Conservation (phyloP, 1,284 basidiomycete genomes). For the Puccinia polysora region DNA sequence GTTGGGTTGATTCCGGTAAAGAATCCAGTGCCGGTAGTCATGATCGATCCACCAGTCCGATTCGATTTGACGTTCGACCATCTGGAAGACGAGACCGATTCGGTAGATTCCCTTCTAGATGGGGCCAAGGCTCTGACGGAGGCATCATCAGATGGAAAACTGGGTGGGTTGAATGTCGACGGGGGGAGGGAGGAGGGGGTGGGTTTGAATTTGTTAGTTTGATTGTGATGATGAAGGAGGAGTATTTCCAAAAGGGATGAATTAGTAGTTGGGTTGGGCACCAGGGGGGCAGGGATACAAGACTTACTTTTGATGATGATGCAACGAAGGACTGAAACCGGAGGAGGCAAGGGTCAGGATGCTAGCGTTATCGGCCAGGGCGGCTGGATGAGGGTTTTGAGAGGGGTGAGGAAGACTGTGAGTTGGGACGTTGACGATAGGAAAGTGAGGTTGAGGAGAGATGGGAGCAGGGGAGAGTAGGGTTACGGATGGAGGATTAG, state of each 20-base stretch:
- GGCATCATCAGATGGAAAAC: slow-evolving; percentile 35
- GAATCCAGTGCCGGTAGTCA: slow-evolving; percentile 18
- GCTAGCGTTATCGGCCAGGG: slow-evolving; percentile 39
- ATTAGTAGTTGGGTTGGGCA: background rate
- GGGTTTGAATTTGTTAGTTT: too few species aligned
- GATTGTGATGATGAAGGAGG: background rate
- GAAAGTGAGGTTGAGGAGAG: slow-evolving; percentile 3
- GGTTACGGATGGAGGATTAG: slow-evolving; percentile 10
- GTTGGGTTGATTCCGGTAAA: slow-evolving; percentile 20
- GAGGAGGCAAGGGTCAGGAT: slow-evolving; percentile 41
- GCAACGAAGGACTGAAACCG: slow-evolving; percentile 37
- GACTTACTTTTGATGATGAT: slow-evolving; percentile 34
- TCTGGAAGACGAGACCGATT: slow-evolving; percentile 37
- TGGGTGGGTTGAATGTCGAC: too few species aligned
- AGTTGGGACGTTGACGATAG: slow-evolving; percentile 31
- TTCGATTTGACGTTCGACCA: slow-evolving; percentile 34
- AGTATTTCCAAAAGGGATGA: too few species aligned
- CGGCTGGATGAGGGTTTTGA: slow-evolving; percentile 43
- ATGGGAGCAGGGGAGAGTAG: slow-evolving; percentile 4
- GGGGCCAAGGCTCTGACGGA: slow-evolving; percentile 38
- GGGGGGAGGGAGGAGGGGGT: too few species aligned
- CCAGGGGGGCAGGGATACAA: background rate
- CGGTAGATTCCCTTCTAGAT: slow-evolving; percentile 37
- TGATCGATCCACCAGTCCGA: slow-evolving; percentile 3
- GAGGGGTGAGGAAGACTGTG: slow-evolving; percentile 41